phyloP scores from a whole-genome alignment of 179 eudicot species.

The Corrigiola litoralis region DNA sequence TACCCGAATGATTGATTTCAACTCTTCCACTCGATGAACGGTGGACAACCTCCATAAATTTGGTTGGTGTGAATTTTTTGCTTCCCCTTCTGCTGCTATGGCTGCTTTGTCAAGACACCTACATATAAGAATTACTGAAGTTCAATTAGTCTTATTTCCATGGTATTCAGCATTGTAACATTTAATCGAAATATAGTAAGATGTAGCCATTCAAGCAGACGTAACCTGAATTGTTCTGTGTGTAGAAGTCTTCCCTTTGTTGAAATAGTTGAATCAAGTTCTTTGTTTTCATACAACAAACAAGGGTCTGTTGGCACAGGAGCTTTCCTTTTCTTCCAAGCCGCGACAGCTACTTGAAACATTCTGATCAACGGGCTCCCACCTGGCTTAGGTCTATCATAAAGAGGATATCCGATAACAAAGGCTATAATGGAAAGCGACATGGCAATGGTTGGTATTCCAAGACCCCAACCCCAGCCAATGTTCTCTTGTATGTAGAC shows the following conservation, averaged over 20 bases:
- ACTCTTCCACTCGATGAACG: constrained; percentile 59
- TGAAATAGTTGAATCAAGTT: constrained; percentile 49
- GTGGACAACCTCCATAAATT: constrained; percentile 51
- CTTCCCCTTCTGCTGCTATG: constrained; percentile 32
- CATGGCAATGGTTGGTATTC: constrained; percentile 56
- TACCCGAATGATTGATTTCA: constrained; percentile 51
- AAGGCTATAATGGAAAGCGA: constrained; percentile 39
- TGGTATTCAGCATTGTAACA: not conserved
- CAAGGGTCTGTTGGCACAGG: constrained; percentile 25
- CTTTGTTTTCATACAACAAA: constrained; percentile 40
- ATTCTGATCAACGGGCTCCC: constrained; percentile 59
- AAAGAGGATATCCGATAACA: constrained; percentile 39
- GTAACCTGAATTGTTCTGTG: constrained; percentile 51
- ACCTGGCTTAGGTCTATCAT: constrained; percentile 40
- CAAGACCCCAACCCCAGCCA: constrained; percentile 63
- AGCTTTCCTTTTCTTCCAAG: constrained; percentile 51
- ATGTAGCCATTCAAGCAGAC: not conserved
- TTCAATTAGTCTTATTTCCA: not conserved
- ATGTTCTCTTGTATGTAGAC: constrained; percentile 65
- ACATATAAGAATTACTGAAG: not conserved
- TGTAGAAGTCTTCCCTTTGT: constrained; percentile 50
- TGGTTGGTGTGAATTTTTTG: constrained; percentile 20
- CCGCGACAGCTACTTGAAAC: constrained; percentile 50
- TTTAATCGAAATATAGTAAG: too few relatives aligned
- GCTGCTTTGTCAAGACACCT: constrained; percentile 74